Evolutionary conservation across 2,329 filamentous ascomycete genomes (phyloP), one percentile per base, ranked within the genome.

Genomic region (Alternaria viburni): DNA sequence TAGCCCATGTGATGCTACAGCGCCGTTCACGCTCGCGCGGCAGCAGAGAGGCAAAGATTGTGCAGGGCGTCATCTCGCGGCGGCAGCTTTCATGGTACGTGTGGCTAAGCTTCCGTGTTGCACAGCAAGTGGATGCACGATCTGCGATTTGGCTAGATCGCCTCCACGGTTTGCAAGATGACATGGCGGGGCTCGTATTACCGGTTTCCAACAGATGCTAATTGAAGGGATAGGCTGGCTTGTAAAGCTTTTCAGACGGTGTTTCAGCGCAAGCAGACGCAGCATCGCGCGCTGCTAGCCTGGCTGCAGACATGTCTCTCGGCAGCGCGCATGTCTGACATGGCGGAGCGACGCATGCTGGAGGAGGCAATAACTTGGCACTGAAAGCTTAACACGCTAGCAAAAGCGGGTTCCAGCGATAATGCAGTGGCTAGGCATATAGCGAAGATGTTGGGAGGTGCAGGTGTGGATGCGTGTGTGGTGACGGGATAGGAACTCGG

Each of bases 241-340:
- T 88, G 89, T 55, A 83, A 84, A 26, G 93, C 93, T 6, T 97
- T 97, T 72, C 78, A 83, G 49, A 81, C 84, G 55, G 89, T 96
- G 26, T 83, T 97, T 71, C 77, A 79, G 51, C 86, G 84, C 69
- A 93, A 91, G 77, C 93, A 97, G 83, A 90, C 90, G 32, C 86
- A 84, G 58, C 92, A 93, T 78, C 74, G 74, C 6, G 80, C 80
- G 28, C 85, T 94, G 13, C 79, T 97, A 61, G 77, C 76, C 30
- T 97, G 93, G 93, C 79, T 97, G 63, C 83, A 73, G 52, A 62
- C 49, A 55, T 76, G 79, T 64, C 67, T 82, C 65, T 64, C 61
- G 60, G 69, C 74, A 36, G 68, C 65, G 58, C 69, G 69, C 65
- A 71, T 73, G 50, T 71, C 69, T 43, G 62, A 69, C 63, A 62